Evolutionary conservation across 768 basidiomycete species (phyloP).

Genomic region (Arthromyces matolae): DNA sequence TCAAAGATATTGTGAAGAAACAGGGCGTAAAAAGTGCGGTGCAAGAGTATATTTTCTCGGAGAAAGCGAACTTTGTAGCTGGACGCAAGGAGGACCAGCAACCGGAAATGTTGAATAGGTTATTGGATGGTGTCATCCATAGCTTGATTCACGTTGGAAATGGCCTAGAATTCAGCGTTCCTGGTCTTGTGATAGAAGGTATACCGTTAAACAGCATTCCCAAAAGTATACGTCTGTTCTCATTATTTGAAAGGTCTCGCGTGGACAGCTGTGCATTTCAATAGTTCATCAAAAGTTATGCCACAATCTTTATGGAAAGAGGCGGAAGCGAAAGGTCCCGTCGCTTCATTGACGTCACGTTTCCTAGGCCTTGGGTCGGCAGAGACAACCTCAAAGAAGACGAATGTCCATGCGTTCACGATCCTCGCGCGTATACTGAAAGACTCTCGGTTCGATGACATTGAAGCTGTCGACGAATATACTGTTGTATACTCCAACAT

Average conservation of each 20-base stretch:
- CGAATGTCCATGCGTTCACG: conserved; percentile 41
- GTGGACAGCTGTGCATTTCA: conserved; percentile 45
- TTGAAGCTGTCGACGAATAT: conserved; percentile 11
- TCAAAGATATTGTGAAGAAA: conserved; percentile 34
- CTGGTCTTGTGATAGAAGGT: conserved; percentile 66
- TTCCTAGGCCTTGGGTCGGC: conserved; percentile 1
- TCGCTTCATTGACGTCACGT: conserved; percentile 8
- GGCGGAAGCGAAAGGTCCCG: background rate
- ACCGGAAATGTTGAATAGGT: conserved; percentile 45
- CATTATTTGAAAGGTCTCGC: conserved; percentile 50
- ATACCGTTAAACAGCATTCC: background rate
- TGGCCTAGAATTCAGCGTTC: conserved; percentile 57
- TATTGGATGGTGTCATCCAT: conserved; percentile 56
- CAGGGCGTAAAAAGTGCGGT: conserved; percentile 39
- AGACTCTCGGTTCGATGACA: conserved; percentile 37
- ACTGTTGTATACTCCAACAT: conserved; percentile 29
- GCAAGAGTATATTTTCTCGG: conserved; percentile 55
- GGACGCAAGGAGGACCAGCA: conserved; percentile 25
- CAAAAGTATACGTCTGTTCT: background rate
- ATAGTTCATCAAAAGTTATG: conserved; percentile 27
- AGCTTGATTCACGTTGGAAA: conserved; percentile 63
- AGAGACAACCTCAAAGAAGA: background rate
- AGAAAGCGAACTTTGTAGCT: conserved; percentile 38
- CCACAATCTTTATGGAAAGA: too few species aligned
- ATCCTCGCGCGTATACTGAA: conserved; percentile 53